A percentile compares a stretch with the other conserved stretches of the same genome.
Conservation (phyloP, 2,329 filamentous ascomycete species). For the Uncinocarpus reesii region DNA sequence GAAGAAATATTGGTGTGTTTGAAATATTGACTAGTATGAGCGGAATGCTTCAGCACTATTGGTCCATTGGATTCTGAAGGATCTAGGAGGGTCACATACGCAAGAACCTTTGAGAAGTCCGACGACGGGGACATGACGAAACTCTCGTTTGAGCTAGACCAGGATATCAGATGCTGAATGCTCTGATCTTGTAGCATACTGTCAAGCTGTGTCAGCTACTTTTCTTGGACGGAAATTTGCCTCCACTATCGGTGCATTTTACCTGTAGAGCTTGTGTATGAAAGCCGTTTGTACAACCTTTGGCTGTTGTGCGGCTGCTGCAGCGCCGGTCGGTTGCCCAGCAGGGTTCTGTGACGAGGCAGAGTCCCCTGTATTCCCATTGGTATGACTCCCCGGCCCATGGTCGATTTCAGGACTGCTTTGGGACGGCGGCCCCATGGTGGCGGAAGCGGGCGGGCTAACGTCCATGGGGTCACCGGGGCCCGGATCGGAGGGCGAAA, state of each 20-base stretch:
- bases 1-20: conserved; percentile 99
- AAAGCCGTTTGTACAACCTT: conserved; percentile 98
- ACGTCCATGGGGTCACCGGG: conserved; percentile 46
- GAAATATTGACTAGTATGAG: conserved; percentile 71
- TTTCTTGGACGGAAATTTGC: neutral
- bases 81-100: conserved; percentile 52
- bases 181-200: conserved; percentile 94
- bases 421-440: conserved; percentile 42
- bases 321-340: conserved; percentile 35
- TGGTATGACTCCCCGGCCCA: conserved; percentile 23
- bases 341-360: conserved; percentile 21
- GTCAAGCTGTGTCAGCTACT: conserved; percentile 16
- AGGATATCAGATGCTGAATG: conserved; percentile 93
- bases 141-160: conserved; percentile 87
- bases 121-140: conserved; percentile 98
- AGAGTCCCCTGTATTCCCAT: conserved; percentile 16
- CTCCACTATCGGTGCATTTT: conserved; percentile 27
- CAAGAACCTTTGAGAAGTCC: conserved; percentile 95
- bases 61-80: neutral
- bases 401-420: conserved; percentile 43
- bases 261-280: conserved; percentile 99
- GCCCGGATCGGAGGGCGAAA: conserved; percentile 35
- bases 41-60: neutral
- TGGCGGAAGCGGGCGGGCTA: conserved; percentile 38
- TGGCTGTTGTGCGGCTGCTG: conserved; percentile 64